A percentile compares a stretch with the other conserved stretches of the same genome.
Conservation (phyloP, 331 rosid genomes). For the Rhamnella rubrinervis region DNA sequence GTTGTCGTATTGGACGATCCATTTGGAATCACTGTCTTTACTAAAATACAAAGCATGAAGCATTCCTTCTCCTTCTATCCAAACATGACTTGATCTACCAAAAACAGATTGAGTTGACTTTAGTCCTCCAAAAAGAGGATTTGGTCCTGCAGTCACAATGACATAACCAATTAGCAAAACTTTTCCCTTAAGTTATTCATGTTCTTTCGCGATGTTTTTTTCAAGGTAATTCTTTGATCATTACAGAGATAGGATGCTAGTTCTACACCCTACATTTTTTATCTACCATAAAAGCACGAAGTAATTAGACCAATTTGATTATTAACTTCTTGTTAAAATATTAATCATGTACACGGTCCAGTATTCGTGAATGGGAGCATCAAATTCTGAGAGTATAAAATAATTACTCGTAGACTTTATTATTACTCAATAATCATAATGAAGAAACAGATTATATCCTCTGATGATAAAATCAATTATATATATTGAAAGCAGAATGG, state of each 20-base stretch:
- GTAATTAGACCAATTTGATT: too few species aligned
- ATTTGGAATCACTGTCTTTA: constrained; percentile 21
- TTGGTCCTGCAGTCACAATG: constrained; percentile 48
- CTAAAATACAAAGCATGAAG: constrained; percentile 57
- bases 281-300: too few species aligned
- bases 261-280: not conserved
- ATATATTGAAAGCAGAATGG: too few species aligned
- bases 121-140: constrained; percentile 70
- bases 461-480: too few species aligned
- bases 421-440: too few species aligned
- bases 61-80: constrained; percentile 93
- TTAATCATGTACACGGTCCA: too few species aligned
- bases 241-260: not conserved
- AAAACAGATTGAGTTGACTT: constrained; percentile 56
- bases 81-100: constrained; percentile 49
- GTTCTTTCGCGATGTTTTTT: not conserved
- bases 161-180: not conserved
- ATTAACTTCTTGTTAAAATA: too few species aligned
- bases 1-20: constrained; percentile 55
- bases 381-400: too few species aligned
- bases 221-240: not conserved
- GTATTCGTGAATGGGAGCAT: too few species aligned
- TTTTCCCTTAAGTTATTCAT: too few species aligned
- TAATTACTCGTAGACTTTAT: too few species aligned
- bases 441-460: too few species aligned